Percentiles rank a stretch among this genome's conserved stretches.
phyloP scores from a whole-genome alignment of 495 filamentous ascomycete species.

The Tuber borchii region DNA sequence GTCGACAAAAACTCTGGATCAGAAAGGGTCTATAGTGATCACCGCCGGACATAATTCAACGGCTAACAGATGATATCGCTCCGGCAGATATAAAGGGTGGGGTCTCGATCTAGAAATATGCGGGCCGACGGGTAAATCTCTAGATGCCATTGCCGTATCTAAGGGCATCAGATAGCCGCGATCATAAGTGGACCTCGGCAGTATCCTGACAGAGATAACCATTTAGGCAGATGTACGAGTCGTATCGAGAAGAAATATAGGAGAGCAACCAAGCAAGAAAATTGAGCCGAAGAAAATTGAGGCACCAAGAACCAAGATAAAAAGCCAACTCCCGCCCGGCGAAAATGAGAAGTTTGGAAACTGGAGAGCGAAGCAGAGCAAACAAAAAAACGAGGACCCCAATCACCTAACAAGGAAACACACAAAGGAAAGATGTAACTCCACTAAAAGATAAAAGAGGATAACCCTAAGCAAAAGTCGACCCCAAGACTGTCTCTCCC shows the following conservation, averaged over 20 bases:
- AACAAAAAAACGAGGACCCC: background rate
- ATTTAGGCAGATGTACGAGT: background rate
- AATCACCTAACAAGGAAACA: background rate
- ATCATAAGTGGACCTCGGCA: background rate
- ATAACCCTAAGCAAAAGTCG: background rate
- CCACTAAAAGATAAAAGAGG: background rate
- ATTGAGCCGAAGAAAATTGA: background rate
- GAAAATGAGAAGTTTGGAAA: background rate
- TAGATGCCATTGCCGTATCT: background rate
- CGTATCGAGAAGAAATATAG: background rate
- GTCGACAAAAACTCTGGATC: background rate
- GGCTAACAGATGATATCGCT: background rate
- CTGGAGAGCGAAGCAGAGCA: background rate
- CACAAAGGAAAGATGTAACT: background rate
- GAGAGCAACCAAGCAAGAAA: background rate
- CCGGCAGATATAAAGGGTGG: background rate
- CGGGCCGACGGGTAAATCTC: background rate
- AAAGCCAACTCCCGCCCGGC: background rate
- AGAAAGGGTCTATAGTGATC: background rate
- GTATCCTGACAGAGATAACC: background rate
- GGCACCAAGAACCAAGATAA: background rate
- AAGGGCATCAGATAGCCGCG: background rate
- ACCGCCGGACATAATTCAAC: background rate
- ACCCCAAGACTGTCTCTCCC: background rate
- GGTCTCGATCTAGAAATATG: background rate